phyloP scores from a whole-genome alignment of 139 green algal genomes.

The Micractinium conductrix region DNA sequence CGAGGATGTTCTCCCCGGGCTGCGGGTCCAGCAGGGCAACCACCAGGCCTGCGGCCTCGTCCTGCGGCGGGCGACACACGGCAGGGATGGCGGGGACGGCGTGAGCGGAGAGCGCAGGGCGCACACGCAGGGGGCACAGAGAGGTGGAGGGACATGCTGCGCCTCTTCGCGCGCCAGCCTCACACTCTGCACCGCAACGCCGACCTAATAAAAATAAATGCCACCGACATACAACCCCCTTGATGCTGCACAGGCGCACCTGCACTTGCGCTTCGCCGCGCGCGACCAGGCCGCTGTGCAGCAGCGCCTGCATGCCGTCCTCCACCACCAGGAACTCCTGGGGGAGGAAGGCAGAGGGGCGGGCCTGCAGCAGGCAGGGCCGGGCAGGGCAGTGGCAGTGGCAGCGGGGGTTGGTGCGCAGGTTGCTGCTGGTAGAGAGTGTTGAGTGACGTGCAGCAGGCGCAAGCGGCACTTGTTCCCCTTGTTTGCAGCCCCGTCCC shows the following conservation, averaged over 20 bases:
- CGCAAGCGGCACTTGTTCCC: too few relatives aligned
- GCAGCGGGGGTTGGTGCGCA: not conserved
- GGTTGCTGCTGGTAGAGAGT: too few relatives aligned
- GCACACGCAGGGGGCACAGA: too few relatives aligned
- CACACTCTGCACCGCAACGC: too few relatives aligned
- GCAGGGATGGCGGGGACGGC: not conserved
- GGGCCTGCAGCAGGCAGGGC: not conserved
- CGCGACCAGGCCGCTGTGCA: slow-evolving; percentile 53
- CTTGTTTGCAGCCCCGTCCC: too few relatives aligned
- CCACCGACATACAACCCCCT: too few relatives aligned
- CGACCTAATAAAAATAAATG: too few relatives aligned
- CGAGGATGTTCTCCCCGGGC: slow-evolving; percentile 82
- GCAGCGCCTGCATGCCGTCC: slow-evolving; percentile 67
- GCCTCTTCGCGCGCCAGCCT: too few relatives aligned
- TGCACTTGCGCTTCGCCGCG: slow-evolving; percentile 33
- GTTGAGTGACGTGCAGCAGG: too few relatives aligned
- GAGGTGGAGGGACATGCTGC: too few relatives aligned
- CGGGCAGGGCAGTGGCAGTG: not conserved
- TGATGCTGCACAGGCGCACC: too few relatives aligned
- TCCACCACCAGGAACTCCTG: slow-evolving; percentile 74
- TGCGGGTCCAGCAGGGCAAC: slow-evolving; percentile 79
- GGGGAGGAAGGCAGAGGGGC: slow-evolving; percentile 60
- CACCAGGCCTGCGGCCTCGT: slow-evolving; percentile 87
- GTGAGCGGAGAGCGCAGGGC: too few relatives aligned
- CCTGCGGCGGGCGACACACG: slow-evolving; percentile 60